Conservation (phyloP, 1,284 basidiomycete genomes). For the Puccinia coronata region DNA sequence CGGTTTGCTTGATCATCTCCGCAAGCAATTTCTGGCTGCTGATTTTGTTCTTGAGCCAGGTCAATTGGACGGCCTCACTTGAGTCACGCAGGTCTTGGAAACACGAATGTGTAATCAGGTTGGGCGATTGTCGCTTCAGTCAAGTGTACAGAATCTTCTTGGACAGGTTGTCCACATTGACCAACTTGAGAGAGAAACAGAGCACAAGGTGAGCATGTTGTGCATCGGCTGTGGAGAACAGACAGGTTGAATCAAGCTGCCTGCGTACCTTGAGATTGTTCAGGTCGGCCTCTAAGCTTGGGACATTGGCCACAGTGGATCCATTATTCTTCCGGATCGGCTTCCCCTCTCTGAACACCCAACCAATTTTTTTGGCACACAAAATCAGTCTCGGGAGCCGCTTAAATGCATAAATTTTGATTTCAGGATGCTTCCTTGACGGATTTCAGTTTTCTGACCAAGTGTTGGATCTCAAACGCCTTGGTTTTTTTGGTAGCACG, state of each 20-base stretch:
- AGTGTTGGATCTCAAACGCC: constrained; percentile 37
- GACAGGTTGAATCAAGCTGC: not conserved
- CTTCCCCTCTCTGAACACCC: not conserved
- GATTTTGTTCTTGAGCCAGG: constrained; percentile 15
- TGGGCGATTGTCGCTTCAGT: not conserved
- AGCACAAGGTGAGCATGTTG: no score
- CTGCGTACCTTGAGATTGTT: constrained; percentile 7
- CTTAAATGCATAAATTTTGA: not conserved
- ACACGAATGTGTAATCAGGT: not conserved
- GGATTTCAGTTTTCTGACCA: constrained; percentile 24
- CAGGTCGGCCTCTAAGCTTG: constrained; percentile 24
- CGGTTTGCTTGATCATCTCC: constrained; percentile 5
- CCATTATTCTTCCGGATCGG: not conserved
- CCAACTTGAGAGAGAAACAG: not conserved
- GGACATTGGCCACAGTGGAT: not conserved
- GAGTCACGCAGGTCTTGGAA: not conserved
- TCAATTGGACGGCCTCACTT: not conserved
- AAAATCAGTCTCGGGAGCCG: not conserved
- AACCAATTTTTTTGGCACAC: no score
- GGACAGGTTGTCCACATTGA: not conserved
- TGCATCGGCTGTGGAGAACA: no score
- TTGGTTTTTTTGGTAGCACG: constrained; percentile 28
- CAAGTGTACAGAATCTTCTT: constrained; percentile 14
- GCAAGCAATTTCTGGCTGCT: constrained; percentile 10
- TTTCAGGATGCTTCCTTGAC: constrained; percentile 9